Conservation (phyloP, 768 basidiomycete species). For the Hortiboletus flavorubellus region DNA sequence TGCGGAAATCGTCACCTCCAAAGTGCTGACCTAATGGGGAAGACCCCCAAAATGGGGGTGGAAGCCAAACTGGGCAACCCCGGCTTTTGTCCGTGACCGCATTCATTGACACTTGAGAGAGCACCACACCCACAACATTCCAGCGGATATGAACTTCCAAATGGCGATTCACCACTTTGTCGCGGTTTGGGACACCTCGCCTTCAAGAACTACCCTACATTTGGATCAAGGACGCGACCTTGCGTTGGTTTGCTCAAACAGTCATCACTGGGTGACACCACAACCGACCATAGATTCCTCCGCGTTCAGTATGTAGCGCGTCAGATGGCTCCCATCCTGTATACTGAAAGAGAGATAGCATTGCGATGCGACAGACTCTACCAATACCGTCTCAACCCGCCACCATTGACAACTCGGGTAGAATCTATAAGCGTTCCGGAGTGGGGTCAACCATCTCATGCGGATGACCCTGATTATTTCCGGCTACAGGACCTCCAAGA, state of each 20-base stretch:
- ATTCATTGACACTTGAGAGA: too few species aligned
- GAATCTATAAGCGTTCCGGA: conserved; percentile 22
- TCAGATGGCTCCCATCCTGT: background rate
- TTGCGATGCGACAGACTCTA: conserved; percentile 18
- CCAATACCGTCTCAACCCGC: conserved; percentile 22
- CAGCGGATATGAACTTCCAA: background rate
- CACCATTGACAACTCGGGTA: background rate
- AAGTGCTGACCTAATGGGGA: background rate
- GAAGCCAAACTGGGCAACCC: background rate
- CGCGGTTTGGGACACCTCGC: background rate
- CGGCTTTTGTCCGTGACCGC: too few species aligned
- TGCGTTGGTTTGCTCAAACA: conserved; percentile 11
- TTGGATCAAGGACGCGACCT: conserved; percentile 24
- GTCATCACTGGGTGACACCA: conserved; percentile 21
- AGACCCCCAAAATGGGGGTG: conserved; percentile 7
- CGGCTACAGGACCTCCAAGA: conserved; percentile 40
- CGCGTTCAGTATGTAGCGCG: conserved; percentile 21
- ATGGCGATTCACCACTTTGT: conserved; percentile 26
- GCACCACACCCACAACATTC: background rate
- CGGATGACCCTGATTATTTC: conserved; percentile 36
- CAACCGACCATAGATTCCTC: conserved; percentile 9
- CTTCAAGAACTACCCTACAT: background rate
- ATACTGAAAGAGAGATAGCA: conserved; percentile 18
- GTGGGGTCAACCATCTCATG: conserved; percentile 37
- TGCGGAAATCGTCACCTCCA: background rate